These are phyloP conservation scores for Cutaneotrichosporon cutaneum DNA, from an alignment of 1,284 basidiomycete species.

Conservation along the genomic window DNA sequence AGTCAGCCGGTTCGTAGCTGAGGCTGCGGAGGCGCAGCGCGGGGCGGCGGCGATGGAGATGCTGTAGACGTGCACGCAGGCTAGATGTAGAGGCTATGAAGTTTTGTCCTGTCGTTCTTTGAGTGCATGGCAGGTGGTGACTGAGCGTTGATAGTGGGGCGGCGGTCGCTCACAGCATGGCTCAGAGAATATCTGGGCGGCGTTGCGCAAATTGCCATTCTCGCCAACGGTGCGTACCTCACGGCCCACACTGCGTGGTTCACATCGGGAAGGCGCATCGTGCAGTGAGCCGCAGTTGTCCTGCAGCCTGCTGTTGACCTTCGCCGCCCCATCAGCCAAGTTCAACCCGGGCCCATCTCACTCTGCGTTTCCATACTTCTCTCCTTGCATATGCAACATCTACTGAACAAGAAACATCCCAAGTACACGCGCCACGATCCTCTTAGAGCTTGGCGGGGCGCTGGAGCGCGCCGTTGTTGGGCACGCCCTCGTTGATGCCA, in stretches of 20 bases:
- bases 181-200: too few relatives aligned
- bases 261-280: too few relatives aligned
- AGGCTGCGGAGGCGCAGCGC: constrained; percentile 10
- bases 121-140: too few relatives aligned
- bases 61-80: neutral
- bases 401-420: neutral
- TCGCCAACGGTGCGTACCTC: too few relatives aligned
- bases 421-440: constrained; percentile 1
- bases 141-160: too few relatives aligned
- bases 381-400: constrained; percentile 2
- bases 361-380: neutral
- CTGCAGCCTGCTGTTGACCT: too few relatives aligned
- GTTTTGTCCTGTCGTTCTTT: neutral
- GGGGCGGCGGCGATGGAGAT: neutral
- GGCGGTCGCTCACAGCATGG: too few relatives aligned
- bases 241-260: too few relatives aligned
- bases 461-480: constrained; percentile 18
- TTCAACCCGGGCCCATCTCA: neutral
- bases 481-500: constrained; percentile 15
- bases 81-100: neutral
- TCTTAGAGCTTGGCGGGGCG: constrained; percentile 5
- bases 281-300: neutral
- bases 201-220: too few relatives aligned
- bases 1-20: constrained; percentile 26
- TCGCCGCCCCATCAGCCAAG: too few relatives aligned